Base-by-base conservation (phyloP, 768 basidiomycete species). In the Rhodotorula paludigena region DNA sequence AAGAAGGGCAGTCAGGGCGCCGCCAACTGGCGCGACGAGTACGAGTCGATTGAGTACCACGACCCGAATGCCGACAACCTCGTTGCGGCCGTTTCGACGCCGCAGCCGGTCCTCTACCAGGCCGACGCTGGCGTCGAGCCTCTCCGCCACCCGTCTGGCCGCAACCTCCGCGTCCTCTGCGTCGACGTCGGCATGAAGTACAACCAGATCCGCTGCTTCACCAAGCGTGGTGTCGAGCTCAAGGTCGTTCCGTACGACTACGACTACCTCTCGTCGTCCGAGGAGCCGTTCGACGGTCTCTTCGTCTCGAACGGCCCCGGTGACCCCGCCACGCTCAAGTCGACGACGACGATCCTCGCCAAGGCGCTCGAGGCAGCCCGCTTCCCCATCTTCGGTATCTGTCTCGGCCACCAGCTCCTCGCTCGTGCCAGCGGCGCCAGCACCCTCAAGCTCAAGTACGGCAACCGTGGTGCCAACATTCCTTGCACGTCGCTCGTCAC, bases 171-270 rank as follows among this genome's bases (percentile, higher is more conserved):
- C 67, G 84, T 99, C 36, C 76, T 99, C 23, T 92, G 91, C 10
- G 80, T 98, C 65, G 96, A 99, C 77, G 94, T 98, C 57, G 96
- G 96, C n/a, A 98, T 98, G 90, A 99, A 99, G 80, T 96, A 89
- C 82, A 98, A 98, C 79, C 96, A 99, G 79, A 92, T 98, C 74
- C 85, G 96, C 41, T 99, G 96, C 82, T 97, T 99, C 81, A 85
- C 85, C 49, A 82, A 85, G 44, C 88, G 96, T 41, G 96, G 96
- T 56, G 85, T 97, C 42, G 91, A 98, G 78, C 82, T 98, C 77
- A 97, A 98, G 80, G 91, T 97, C 59, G 89, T 98, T 14, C 93
- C 96, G 35, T 99, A 94, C 94, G 83, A 98, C 77, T 90, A 93
- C 78, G 89, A 98, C 80, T 91, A 93, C 78, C 80, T 89, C 35